A percentile compares a stretch with the other conserved stretches of the same genome.
Evolutionary conservation across 371 early-diverging fungal genomes (phyloP).

Genomic region (Massospora cicadina): DNA sequence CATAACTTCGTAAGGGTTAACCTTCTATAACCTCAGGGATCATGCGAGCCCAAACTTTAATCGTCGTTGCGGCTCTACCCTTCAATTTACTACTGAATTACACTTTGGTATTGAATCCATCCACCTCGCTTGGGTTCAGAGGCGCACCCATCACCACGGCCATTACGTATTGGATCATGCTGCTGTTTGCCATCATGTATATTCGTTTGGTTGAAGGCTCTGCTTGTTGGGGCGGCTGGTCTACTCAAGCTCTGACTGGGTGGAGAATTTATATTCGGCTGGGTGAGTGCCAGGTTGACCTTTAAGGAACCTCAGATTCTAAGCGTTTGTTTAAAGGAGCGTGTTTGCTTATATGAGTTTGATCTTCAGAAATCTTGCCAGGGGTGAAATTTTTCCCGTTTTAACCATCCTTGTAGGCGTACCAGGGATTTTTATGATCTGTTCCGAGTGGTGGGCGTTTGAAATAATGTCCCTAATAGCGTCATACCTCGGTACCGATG

Average conservation of each 20-base stretch:
- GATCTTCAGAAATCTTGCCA: too few species aligned
- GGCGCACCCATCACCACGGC: constrained; percentile 72
- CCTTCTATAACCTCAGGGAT: constrained; percentile 20
- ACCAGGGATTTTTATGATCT: constrained; percentile 45
- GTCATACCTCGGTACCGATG: constrained; percentile 48
- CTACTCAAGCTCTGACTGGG: constrained; percentile 35
- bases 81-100: constrained; percentile 58
- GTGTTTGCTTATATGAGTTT: too few species aligned
- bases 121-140: constrained; percentile 46
- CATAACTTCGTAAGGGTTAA: background rate
- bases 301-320: background rate
- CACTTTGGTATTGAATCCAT: constrained; percentile 42
- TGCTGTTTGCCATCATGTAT: constrained; percentile 37
- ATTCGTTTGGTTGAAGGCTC: constrained; percentile 40
- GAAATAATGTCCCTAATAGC: constrained; percentile 60
- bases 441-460: constrained; percentile 55
- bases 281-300: constrained; percentile 18
- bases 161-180: constrained; percentile 52
- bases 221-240: constrained; percentile 78
- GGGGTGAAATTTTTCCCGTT: too few species aligned
- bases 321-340: background rate
- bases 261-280: constrained; percentile 48
- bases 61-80: constrained; percentile 47
- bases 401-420: too few species aligned
- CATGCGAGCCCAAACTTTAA: constrained; percentile 60